Evolutionary conservation across 805 yeast species (phyloP).

Genomic region (Teunomyces pallodes): DNA sequence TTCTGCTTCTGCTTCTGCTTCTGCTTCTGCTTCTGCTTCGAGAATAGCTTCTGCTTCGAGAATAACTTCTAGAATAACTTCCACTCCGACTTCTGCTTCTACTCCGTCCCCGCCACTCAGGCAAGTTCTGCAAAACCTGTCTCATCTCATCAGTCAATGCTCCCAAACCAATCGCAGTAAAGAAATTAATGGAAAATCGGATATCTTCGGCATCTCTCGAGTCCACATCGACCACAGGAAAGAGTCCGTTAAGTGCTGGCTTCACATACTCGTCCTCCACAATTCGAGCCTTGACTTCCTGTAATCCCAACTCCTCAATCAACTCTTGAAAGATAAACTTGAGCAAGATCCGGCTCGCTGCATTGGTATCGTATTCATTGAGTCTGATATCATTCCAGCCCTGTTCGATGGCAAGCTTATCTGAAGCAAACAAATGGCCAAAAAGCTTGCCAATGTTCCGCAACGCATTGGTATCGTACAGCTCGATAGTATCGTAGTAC

Average conservation of each 20-base stretch:
- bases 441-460: slow-evolving; percentile 80
- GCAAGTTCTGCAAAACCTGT: slow-evolving; percentile 38
- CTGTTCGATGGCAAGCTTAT: slow-evolving; percentile 59
- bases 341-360: slow-evolving; percentile 77
- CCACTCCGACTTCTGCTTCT: slow-evolving; percentile 11
- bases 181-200: slow-evolving; percentile 81
- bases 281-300: slow-evolving; percentile 47
- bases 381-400: slow-evolving; percentile 54
- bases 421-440: slow-evolving; percentile 79
- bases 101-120: slow-evolving; percentile 18
- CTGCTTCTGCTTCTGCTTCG: slow-evolving; percentile 11
- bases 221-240: slow-evolving; percentile 48
- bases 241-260: slow-evolving; percentile 53
- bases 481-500: slow-evolving; percentile 58
- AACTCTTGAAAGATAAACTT: slow-evolving; percentile 79
- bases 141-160: slow-evolving; percentile 81
- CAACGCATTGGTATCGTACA: slow-evolving; percentile 67
- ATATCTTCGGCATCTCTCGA: slow-evolving; percentile 46
- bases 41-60: slow-evolving; percentile 12
- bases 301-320: slow-evolving; percentile 70
- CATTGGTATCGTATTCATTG: slow-evolving; percentile 70
- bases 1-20: slow-evolving; percentile 11
- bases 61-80: slow-evolving; percentile 19
- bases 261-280: slow-evolving; percentile 48
- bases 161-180: slow-evolving; percentile 91